Conservation (phyloP, 2,329 filamentous ascomycete genomes). For the Neofusicoccum umdonicola region DNA sequence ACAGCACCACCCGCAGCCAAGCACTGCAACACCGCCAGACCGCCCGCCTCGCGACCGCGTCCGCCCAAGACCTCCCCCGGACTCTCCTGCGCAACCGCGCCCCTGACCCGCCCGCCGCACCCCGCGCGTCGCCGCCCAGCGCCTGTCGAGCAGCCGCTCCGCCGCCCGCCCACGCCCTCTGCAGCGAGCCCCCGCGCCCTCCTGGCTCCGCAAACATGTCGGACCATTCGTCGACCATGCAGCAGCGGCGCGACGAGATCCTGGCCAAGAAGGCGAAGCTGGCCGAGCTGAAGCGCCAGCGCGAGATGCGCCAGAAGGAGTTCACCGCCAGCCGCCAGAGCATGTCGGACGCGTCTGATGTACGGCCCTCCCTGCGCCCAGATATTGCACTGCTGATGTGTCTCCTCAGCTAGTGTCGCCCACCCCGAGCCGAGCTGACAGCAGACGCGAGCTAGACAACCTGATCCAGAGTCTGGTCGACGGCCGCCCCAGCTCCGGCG, state of each 20-base stretch:
- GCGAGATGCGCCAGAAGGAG: conserved; percentile 78
- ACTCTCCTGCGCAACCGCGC: neutral
- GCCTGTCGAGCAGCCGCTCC: neutral
- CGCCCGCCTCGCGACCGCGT: neutral
- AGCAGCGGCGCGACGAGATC: conserved; percentile 90
- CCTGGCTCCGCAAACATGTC: conserved; percentile 13
- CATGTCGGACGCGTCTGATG: conserved; percentile 65
- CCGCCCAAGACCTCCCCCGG: neutral
- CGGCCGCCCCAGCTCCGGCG: conserved; percentile 67
- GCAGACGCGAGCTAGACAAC: conserved; percentile 75
- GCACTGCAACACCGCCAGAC: neutral
- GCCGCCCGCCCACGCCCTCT: neutral
- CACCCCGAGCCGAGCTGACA: conserved; percentile 65
- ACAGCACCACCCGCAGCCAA: neutral
- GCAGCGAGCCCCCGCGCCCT: neutral
- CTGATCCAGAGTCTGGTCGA: conserved; percentile 83
- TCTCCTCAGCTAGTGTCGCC: conserved; percentile 62
- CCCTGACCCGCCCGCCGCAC: conserved; percentile 1
- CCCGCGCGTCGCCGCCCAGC: neutral
- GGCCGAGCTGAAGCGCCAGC: conserved; percentile 89
- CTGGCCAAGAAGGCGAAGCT: conserved; percentile 95
- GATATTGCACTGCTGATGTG: conserved; percentile 25
- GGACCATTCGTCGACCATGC: conserved; percentile 54
- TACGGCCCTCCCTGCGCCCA: conserved; percentile 40
- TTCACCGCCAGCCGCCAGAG: conserved; percentile 68